Evolutionary conservation across 768 basidiomycete genomes (phyloP).

Genomic region (Naganishia randhawae): DNA sequence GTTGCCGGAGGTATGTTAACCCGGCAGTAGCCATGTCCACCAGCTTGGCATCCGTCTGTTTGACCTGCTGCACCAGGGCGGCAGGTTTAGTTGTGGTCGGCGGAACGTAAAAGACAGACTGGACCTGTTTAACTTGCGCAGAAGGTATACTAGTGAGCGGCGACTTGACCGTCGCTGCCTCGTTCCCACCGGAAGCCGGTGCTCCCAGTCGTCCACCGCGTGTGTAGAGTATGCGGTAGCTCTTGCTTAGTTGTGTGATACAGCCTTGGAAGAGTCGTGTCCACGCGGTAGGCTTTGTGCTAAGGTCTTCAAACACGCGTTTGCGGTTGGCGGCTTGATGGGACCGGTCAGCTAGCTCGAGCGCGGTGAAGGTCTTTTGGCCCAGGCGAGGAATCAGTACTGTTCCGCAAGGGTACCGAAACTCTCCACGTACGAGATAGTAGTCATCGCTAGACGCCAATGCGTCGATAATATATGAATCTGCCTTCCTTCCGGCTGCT

Average conservation of each 20-base stretch:
- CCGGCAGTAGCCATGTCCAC: conserved; percentile 3
- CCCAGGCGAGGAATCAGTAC: not conserved
- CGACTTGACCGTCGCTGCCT: not conserved
- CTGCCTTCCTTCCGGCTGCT: conserved; percentile 37
- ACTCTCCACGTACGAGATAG: conserved; percentile 35
- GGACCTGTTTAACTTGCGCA: conserved; percentile 14
- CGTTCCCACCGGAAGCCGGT: not conserved
- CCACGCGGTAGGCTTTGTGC: conserved; percentile 25
- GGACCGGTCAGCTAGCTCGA: conserved; percentile 42
- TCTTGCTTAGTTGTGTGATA: conserved; percentile 15
- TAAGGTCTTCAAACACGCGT: conserved; percentile 23
- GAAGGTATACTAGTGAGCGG: conserved; percentile 13
- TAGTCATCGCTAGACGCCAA: conserved; percentile 40
- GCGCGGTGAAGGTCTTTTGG: conserved; percentile 43
- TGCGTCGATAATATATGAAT: conserved; percentile 42
- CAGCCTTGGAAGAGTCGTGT: conserved; percentile 12
- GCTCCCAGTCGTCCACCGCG: conserved; percentile 3
- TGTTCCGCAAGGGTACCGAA: not conserved
- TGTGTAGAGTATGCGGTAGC: conserved; percentile 3
- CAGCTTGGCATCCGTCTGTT: conserved; percentile 16
- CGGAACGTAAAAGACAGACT: conserved; percentile 15
- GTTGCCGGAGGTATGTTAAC: conserved; percentile 2
- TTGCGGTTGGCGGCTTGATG: conserved; percentile 29
- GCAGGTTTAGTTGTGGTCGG: conserved; percentile 14
- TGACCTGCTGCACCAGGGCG: conserved; percentile 8